A percentile compares a stretch with the other conserved stretches of the same genome.
These are phyloP conservation scores for Plectosphaerella plurivora DNA, from an alignment of 2,329 filamentous ascomycete genomes.

Conservation along the genomic window DNA sequence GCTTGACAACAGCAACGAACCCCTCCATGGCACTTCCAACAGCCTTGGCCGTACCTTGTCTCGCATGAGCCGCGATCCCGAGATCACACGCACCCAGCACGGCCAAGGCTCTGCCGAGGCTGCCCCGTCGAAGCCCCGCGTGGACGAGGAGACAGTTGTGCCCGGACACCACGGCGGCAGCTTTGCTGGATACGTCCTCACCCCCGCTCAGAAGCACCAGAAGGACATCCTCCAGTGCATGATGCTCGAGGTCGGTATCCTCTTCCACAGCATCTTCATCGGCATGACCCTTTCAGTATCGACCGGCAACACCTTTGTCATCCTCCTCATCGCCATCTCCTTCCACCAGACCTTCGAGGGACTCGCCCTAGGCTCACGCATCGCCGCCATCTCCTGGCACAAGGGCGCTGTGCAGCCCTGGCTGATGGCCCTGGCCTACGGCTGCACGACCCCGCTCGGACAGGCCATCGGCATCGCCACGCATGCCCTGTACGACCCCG, in stretches of 20 bases:
- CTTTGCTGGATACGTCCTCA: slow-evolving; percentile 19
- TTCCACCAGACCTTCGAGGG: slow-evolving; percentile 64
- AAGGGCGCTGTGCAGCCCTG: slow-evolving; percentile 42
- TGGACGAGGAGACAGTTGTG: slow-evolving; percentile 8
- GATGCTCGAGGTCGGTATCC: slow-evolving; percentile 73
- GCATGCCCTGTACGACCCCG: slow-evolving; percentile 66
- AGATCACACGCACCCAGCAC: neutral
- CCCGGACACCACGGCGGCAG: neutral
- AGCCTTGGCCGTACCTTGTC: slow-evolving; percentile 7
- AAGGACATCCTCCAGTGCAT: slow-evolving; percentile 71
- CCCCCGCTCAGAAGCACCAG: slow-evolving; percentile 52
- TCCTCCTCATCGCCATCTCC: slow-evolving; percentile 73
- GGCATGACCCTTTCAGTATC: slow-evolving; percentile 80
- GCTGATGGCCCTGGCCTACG: slow-evolving; percentile 54
- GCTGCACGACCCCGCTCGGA: slow-evolving; percentile 63
- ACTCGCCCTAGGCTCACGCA: slow-evolving; percentile 60
- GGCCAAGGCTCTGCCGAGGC: neutral
- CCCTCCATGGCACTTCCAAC: slow-evolving; percentile 1
- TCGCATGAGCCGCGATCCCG: slow-evolving; percentile 1
- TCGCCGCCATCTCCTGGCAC: slow-evolving; percentile 48
- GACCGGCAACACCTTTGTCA: slow-evolving; percentile 69
- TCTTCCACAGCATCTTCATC: slow-evolving; percentile 78
- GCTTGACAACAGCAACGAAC: slow-evolving; percentile 1
- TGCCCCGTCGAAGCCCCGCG: slow-evolving; percentile 20
- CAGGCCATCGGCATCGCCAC: slow-evolving; percentile 67